Conservation (phyloP, 2,329 filamentous ascomycete species). For the Neopestalotiopsis sp. region DNA sequence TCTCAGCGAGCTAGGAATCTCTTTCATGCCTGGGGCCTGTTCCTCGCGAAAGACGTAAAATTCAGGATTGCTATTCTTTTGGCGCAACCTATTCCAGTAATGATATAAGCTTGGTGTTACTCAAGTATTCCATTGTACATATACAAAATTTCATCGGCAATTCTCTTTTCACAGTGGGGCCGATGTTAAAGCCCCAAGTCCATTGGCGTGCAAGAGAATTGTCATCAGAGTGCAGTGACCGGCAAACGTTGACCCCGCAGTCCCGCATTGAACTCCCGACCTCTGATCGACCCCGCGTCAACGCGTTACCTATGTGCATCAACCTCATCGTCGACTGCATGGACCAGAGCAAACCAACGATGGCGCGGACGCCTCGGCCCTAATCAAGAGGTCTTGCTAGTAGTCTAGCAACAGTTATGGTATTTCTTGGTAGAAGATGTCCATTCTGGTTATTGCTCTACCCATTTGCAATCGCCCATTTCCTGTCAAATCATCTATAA, state of each 20-base stretch:
- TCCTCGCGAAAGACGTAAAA: no score
- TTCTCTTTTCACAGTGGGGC: neutral
- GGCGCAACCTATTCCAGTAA: no score
- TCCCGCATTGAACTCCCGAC: constrained; percentile 5
- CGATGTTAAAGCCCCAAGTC: neutral
- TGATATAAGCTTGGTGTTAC: no score
- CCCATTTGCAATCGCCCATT: neutral
- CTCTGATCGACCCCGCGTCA: constrained; percentile 5
- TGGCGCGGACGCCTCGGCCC: neutral
- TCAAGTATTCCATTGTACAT: neutral
- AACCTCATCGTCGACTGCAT: constrained; percentile 3
- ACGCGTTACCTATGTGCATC: neutral
- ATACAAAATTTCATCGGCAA: neutral
- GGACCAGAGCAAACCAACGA: neutral
- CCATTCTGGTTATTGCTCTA: neutral
- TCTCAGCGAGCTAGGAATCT: no score
- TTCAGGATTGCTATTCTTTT: no score
- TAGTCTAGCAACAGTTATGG: neutral
- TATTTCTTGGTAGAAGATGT: neutral
- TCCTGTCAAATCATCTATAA: neutral
- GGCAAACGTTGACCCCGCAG: constrained; percentile 11
- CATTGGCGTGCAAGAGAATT: neutral
- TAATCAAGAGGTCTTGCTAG: neutral
- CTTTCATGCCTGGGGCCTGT: no score
- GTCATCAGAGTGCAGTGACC: neutral